Base-by-base conservation (phyloP, 805 yeast genomes). In the Ogataea angusta region DNA sequence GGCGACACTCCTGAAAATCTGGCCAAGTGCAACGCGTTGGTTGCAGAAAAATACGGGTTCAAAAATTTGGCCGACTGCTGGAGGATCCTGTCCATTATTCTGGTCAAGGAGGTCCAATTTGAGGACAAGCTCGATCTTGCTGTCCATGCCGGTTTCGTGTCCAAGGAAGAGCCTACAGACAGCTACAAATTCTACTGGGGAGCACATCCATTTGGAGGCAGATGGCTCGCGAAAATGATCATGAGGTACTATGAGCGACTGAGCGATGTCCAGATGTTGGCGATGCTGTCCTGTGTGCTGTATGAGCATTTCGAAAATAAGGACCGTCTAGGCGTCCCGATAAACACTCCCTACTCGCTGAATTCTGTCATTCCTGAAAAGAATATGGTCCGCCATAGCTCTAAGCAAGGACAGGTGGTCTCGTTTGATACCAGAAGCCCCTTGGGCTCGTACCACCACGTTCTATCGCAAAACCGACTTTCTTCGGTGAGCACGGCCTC, bases 201-300 rank as follows among this genome's bases (percentile, higher is more conserved):
- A 0, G 63, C 74, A 4, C 95, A 86, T 57, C 90, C 89, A 0
- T 75, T 82, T 57, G 95, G 95, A 1, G 71, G 79, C 28, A 51
- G 70, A 10, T 77, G 87, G 85, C 64, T 87, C 16, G 69, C 87
- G 0, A 70, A 70, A 18, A 76, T 78, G 44, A 66, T 88, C 28
- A 68, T 90, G 54, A 55, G 59, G 1, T 81, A 82, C 51, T 88
- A 81, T 56, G 93, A 82, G 51, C 63, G 53, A 24, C 55, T 69
- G 30, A 78, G 81, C 2, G 83, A 91, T 53, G 63, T 87, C 19
- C 97, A 91, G 59, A 87, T 91, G 95, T 66, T 90, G 17, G 96
- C 95, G 1, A 85, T 86, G 88, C 62, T 89, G 49, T 76, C 91
- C 3, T 86, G 95, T 62, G 70, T 87, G 4, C 62, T 85, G 42